Evolutionary conservation across 108 stramenopile genomes (phyloP), one percentile per base, ranked within the genome.

Genomic region (Skeletonema tropicum): DNA sequence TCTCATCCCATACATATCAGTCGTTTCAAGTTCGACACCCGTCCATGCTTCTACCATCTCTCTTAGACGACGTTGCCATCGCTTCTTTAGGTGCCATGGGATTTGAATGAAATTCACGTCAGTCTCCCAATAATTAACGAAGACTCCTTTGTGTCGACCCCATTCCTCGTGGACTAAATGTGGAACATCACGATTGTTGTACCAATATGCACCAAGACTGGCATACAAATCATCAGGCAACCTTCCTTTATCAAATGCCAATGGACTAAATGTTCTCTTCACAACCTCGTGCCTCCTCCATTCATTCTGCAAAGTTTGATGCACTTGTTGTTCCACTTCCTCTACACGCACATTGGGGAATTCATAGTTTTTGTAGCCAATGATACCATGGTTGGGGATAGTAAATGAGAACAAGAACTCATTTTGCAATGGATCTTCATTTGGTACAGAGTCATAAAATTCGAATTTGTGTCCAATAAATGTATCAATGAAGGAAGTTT

Each of bases 1-100:
- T 26, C 97, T 86, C 10, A 98, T 79, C 38, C 97, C 97, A 74
- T 98, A 98, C 79, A 96, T 83, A 65, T 90, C 92, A 8, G 97
- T 98, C 66, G 90, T 83, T 66, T 95, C 96, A 23, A 98, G 84
- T 36, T 78, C 70, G 13, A 90, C 52, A 49, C 92, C 92, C 14
- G 78, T 70, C 96, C 96, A 96, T 23, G 74, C 87, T 62, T 90
- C 76, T 14, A 96, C 90, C 48, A 94, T 64, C 19, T 82, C 82
- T 32, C 68, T 85, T 59, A 97, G 68, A 32, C 89, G 77, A 9
- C 26, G 23, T 58, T 96, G 95, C 88, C 91, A 94, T 31, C 69
- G 70, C 4, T 58, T 21, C 72, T 94, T 94, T 36, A 89, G 65
- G 0, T 64, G 33, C 88, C 88, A 92, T 36, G 95, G 93, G 70